Conservation (phyloP, 306 rosid genomes). For the Sindora glabra region DNA sequence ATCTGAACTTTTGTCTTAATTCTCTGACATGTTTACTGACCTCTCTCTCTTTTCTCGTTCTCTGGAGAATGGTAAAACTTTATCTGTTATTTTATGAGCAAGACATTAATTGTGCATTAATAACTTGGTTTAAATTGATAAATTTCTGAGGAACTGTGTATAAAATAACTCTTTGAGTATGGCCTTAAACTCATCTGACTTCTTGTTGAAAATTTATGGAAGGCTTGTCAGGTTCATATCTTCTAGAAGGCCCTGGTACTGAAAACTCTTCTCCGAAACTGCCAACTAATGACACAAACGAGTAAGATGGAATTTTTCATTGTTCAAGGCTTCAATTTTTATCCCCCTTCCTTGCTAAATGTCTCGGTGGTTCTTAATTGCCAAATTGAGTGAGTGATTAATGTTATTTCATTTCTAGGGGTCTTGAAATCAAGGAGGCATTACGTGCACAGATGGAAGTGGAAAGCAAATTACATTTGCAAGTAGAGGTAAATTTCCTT, state of each 20-base stretch:
- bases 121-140: not conserved
- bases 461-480: slow-evolving; percentile 85
- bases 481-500: slow-evolving; percentile 72
- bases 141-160: not conserved
- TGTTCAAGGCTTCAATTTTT: not conserved
- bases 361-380: slow-evolving; percentile 10
- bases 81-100: not conserved
- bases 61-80: not conserved
- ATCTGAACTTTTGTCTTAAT: slow-evolving; percentile 2
- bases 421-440: slow-evolving; percentile 96
- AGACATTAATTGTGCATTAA: not conserved
- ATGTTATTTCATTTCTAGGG: slow-evolving; percentile 38
- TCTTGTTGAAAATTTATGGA: slow-evolving; percentile 30
- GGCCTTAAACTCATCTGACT: slow-evolving; percentile 24
- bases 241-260: slow-evolving; percentile 73
- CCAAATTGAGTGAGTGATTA: slow-evolving; percentile 9
- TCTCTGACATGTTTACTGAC: not conserved
- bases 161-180: not conserved
- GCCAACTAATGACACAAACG: slow-evolving; percentile 67
- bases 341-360: slow-evolving; percentile 1
- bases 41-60: not conserved
- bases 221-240: slow-evolving; percentile 74
- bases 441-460: slow-evolving; percentile 95
- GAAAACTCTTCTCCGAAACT: slow-evolving; percentile 68
- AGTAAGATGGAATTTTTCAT: slow-evolving; percentile 52